Percentiles rank a stretch among this genome's conserved stretches.
Evolutionary conservation across 1,284 basidiomycete genomes (phyloP).

Genomic region (Ustilago sp.): DNA sequence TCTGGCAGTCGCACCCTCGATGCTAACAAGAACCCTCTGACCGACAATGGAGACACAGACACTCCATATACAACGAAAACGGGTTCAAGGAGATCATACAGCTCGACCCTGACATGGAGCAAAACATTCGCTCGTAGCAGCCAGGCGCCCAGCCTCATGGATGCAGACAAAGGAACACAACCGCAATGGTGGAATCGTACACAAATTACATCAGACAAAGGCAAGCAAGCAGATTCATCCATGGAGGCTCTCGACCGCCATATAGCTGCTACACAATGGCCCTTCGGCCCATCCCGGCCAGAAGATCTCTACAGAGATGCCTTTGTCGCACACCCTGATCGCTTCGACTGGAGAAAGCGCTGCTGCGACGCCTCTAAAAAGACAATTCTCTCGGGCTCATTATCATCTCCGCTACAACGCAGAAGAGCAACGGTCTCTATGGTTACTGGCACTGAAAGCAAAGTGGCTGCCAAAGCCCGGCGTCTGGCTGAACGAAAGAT

Average conservation of each 20-base stretch:
- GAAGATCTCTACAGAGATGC: slow-evolving; percentile 46
- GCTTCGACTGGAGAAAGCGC: slow-evolving; percentile 48
- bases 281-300: slow-evolving; percentile 33
- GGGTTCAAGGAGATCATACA: slow-evolving; percentile 10
- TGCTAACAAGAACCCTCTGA: slow-evolving; percentile 3
- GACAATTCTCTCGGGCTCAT: background rate
- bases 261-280: slow-evolving; percentile 27
- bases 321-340: slow-evolving; percentile 43
- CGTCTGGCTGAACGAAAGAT: slow-evolving; percentile 41
- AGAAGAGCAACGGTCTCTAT: slow-evolving; percentile 35
- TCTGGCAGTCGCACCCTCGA: slow-evolving; percentile 16
- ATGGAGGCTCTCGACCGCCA: slow-evolving; percentile 28
- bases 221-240: slow-evolving; percentile 2
- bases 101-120: slow-evolving; percentile 12
- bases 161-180: slow-evolving; percentile 5
- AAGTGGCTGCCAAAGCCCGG: slow-evolving; percentile 37
- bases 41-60: slow-evolving; percentile 6
- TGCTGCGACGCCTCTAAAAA: background rate
- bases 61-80: background rate
- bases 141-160: background rate
- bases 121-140: slow-evolving; percentile 6
- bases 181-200: slow-evolving; percentile 28
- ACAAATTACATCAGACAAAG: background rate
- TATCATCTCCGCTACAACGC: slow-evolving; percentile 25
- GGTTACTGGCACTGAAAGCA: slow-evolving; percentile 39